Evolutionary conservation across 306 rosid genomes (phyloP).

Genomic region (Begonia peltatifolia): DNA sequence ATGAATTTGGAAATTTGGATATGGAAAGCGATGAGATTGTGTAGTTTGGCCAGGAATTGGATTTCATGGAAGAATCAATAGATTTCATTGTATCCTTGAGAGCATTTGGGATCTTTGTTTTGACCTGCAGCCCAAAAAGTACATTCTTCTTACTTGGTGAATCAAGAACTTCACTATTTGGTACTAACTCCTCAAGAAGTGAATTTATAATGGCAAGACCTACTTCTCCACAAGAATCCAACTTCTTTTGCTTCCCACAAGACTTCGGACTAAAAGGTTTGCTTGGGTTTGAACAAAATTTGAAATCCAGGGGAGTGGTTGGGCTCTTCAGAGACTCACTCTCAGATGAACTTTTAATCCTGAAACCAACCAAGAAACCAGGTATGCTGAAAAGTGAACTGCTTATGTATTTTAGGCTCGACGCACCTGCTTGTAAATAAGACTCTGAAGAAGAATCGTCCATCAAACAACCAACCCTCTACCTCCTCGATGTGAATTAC

Average conservation of each 20-base stretch:
- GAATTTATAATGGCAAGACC: slow-evolving; percentile 73
- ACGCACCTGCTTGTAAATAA: slow-evolving; percentile 27
- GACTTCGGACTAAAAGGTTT: slow-evolving; percentile 35
- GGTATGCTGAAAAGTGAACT: slow-evolving; percentile 45
- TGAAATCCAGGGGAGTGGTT: slow-evolving; percentile 63
- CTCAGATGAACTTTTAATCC: slow-evolving; percentile 33
- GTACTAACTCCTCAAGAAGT: slow-evolving; percentile 37
- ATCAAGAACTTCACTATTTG: slow-evolving; percentile 27
- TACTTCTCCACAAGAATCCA: slow-evolving; percentile 26
- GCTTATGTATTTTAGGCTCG: slow-evolving; percentile 37
- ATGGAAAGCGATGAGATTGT: slow-evolving; percentile 28
- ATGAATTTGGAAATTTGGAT: slow-evolving; percentile 21
- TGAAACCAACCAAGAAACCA: slow-evolving; percentile 48
- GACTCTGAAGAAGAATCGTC: slow-evolving; percentile 46
- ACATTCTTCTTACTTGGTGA: slow-evolving; percentile 38
- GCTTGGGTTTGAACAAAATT: slow-evolving; percentile 43
- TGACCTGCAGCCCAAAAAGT: slow-evolving; percentile 59
- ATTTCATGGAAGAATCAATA: slow-evolving; percentile 33
- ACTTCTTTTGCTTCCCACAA: slow-evolving; percentile 26
- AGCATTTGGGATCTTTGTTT: slow-evolving; percentile 22
- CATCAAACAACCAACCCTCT: slow-evolving; percentile 29
- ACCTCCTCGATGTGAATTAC: slow-evolving; percentile 13
- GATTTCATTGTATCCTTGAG: slow-evolving; percentile 20
- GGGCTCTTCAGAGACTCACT: slow-evolving; percentile 72
- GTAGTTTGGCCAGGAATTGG: slow-evolving; percentile 63